These are phyloP conservation scores for Primulina eburnea DNA, from an alignment of 257 asterid species.

Conservation along the genomic window DNA sequence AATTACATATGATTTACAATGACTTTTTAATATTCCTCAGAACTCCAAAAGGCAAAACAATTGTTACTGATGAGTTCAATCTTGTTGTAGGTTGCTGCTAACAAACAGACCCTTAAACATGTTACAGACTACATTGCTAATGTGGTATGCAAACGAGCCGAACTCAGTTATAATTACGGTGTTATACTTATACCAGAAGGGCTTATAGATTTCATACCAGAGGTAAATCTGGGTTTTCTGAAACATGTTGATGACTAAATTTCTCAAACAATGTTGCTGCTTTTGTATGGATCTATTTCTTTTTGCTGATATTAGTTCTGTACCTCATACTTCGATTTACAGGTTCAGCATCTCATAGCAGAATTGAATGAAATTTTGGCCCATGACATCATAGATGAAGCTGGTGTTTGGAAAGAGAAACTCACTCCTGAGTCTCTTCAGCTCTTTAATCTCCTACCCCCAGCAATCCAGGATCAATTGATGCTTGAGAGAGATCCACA, in stretches of 20 bases:
- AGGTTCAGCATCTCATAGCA: constrained; percentile 67
- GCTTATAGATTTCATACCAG: constrained; percentile 77
- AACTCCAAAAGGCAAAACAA: not conserved
- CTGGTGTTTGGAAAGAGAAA: constrained; percentile 62
- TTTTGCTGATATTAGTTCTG: constrained; percentile 18
- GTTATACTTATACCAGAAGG: constrained; percentile 80
- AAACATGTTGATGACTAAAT: not conserved
- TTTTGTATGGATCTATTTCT: constrained; percentile 14
- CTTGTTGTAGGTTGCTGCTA: constrained; percentile 54
- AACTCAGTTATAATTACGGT: constrained; percentile 64
- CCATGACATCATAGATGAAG: constrained; percentile 63
- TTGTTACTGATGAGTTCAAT: constrained; percentile 3
- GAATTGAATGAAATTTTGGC: constrained; percentile 75
- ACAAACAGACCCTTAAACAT: constrained; percentile 61
- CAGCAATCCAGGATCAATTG: constrained; percentile 67
- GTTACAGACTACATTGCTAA: constrained; percentile 66
- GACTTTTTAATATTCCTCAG: constrained; percentile 4
- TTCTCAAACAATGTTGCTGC: constrained; percentile 4
- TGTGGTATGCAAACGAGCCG: constrained; percentile 64
- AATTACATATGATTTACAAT: not conserved
- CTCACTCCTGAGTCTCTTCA: constrained; percentile 48
- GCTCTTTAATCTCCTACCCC: constrained; percentile 59
- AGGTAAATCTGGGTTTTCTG: constrained; percentile 35
- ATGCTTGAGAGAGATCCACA: constrained; percentile 83
- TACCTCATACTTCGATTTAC: constrained; percentile 22